Percentiles rank a stretch among this genome's conserved stretches.
These are phyloP conservation scores for Allantophomopsis cytisporea DNA, from an alignment of 2,329 filamentous ascomycete genomes.

Conservation along the genomic window DNA sequence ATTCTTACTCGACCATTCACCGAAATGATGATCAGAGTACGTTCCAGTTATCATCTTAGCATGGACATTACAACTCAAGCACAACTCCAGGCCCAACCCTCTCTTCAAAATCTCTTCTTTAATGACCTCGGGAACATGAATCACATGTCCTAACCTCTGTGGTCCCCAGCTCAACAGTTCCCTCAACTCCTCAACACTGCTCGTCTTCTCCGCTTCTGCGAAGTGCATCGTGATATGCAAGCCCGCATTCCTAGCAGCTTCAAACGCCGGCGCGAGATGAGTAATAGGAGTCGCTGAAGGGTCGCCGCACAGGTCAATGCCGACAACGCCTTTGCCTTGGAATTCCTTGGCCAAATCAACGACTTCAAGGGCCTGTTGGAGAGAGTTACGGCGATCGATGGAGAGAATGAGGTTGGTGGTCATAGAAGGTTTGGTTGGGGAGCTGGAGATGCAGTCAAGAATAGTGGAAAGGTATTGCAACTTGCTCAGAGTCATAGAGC, in stretches of 20 bases:
- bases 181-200: conserved; percentile 43
- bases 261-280: conserved; percentile 45
- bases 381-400: conserved; percentile 51
- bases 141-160: conserved; percentile 63
- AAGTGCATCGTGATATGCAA: conserved; percentile 66
- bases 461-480: conserved; percentile 52
- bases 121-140: conserved; percentile 52
- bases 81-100: conserved; percentile 58
- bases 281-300: conserved; percentile 42
- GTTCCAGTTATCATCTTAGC: conserved; percentile 58
- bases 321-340: conserved; percentile 50
- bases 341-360: conserved; percentile 40
- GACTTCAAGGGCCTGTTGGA: conserved; percentile 44
- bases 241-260: conserved; percentile 35
- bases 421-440: conserved; percentile 24
- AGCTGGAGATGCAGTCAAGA: conserved; percentile 41
- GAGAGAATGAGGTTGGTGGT: conserved; percentile 58
- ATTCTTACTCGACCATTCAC: conserved; percentile 50
- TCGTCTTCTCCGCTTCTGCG: conserved; percentile 50
- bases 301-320: conserved; percentile 60
- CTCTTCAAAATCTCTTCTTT: conserved; percentile 37
- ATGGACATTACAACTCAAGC: conserved; percentile 69
- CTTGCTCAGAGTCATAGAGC: conserved; percentile 29
- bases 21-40: conserved; percentile 61
- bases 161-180: conserved; percentile 53